phyloP scores from a whole-genome alignment of 441 rosid species.

The Corymbia calophylla region DNA sequence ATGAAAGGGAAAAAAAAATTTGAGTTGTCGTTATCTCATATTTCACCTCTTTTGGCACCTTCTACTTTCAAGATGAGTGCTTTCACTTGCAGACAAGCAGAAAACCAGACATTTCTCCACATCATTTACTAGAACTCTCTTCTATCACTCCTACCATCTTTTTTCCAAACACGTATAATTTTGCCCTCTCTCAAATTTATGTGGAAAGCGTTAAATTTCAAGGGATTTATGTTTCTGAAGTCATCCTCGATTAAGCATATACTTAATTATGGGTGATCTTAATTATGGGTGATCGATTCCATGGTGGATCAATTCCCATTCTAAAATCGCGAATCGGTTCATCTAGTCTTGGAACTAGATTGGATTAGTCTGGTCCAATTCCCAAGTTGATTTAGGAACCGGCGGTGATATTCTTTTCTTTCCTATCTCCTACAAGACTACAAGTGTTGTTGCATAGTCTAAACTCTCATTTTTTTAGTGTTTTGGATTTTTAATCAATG shows the following conservation, averaged over 20 bases:
- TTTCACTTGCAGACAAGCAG: neutral
- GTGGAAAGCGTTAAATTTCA: neutral
- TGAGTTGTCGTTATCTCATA: neutral
- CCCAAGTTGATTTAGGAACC: neutral
- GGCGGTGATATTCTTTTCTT: too few relatives aligned
- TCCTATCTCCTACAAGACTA: neutral
- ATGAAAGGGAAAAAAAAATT: neutral
- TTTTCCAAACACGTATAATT: neutral
- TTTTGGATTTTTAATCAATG: neutral
- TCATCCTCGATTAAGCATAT: neutral
- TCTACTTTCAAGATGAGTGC: neutral
- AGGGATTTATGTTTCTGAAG: neutral
- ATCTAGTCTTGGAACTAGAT: neutral
- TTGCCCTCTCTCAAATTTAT: neutral
- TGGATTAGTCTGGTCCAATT: too few relatives aligned
- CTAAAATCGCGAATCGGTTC: too few relatives aligned
- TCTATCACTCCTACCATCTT: neutral
- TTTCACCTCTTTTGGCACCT: neutral
- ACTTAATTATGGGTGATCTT: neutral
- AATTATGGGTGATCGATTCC: neutral
- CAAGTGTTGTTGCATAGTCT: neutral
- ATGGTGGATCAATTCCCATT: neutral
- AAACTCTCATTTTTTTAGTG: neutral
- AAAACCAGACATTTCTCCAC: neutral
- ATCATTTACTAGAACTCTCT: neutral